A percentile compares a stretch with the other conserved stretches of the same genome.
These are phyloP conservation scores for Cercospora janseana DNA, from an alignment of 2,329 filamentous ascomycete species.

Conservation along the genomic window DNA sequence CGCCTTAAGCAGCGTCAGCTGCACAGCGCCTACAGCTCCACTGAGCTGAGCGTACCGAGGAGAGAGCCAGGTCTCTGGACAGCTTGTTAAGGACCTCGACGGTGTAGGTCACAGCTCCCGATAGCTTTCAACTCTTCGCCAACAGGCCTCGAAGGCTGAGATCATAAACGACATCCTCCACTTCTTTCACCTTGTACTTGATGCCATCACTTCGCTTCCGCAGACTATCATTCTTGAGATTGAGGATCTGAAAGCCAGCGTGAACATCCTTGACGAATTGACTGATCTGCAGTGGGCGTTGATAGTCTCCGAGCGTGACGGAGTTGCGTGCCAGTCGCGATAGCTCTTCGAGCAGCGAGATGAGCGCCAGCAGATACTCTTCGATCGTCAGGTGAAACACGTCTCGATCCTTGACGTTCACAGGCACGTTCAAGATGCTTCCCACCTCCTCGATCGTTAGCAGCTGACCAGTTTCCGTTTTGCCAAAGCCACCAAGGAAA, in stretches of 20 bases:
- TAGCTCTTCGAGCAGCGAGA: slow-evolving; percentile 85
- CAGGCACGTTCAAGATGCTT: slow-evolving; percentile 76
- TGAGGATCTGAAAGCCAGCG: slow-evolving; percentile 93
- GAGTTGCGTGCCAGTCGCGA: slow-evolving; percentile 88
- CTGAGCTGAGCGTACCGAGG: not conserved
- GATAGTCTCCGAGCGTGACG: slow-evolving; percentile 86
- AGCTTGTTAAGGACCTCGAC: not conserved
- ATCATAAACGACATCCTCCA: slow-evolving; percentile 97
- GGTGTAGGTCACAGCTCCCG: slow-evolving; percentile 1
- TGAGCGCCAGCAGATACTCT: slow-evolving; percentile 89
- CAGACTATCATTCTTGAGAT: slow-evolving; percentile 92
- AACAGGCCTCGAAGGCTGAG: slow-evolving; percentile 76
- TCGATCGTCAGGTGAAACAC: slow-evolving; percentile 95
- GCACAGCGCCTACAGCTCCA: no score
- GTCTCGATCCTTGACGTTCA: slow-evolving; percentile 86
- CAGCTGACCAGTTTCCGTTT: slow-evolving; percentile 57
- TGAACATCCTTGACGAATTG: slow-evolving; percentile 93
- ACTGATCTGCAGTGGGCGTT: slow-evolving; percentile 81
- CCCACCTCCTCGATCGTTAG: slow-evolving; percentile 88
- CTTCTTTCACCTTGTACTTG: slow-evolving; percentile 97
- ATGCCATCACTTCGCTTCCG: slow-evolving; percentile 86
- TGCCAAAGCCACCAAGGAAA: slow-evolving; percentile 74
- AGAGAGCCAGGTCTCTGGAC: not conserved
- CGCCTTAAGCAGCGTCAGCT: no score
- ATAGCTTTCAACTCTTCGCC: slow-evolving; percentile 25